Evolutionary conservation across 2,329 filamentous ascomycete species (phyloP), one percentile per base, ranked within the genome.

Genomic region (Fusarium scirpi): DNA sequence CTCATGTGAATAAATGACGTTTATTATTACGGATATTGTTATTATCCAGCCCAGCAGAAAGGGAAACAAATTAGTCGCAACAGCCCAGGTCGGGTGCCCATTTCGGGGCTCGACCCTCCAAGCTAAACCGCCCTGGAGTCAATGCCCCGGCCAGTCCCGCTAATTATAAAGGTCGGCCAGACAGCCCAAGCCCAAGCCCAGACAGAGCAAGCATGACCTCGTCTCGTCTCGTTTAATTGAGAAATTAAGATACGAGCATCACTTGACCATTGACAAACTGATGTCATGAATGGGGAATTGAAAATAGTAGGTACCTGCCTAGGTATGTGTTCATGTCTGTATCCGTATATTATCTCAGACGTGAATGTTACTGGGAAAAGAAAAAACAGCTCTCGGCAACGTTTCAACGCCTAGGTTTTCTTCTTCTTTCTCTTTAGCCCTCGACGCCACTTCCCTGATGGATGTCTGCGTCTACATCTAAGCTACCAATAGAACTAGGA

Each of bases 211-310:
- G 48, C 68, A 24, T 55, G 59, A 64, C 67, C 67, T 46, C 51
- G 25, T 27, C 54, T 58, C 63, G 27, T 32, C 38, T 58, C 58
- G 22, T 34, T 30, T 52, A 40, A 8, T 45, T 38, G 18, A 58
- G 67, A 70, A 40, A 8, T 45, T 38, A 10, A 58, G 67, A 70
- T 70, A 71, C 67, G 58, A 68, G 43, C 32, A 29, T 34, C 25
- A 38, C 44, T 58, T 65, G 61, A 65, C 32, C 45, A 52, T 30
- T 13, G 46, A 27, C 51, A 69, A 27, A 69, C 69, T 70, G 68
- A 71, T 69, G 68, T 71, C 68, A 71, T 71, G 62, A 48, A 65
- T 43, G 13, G 34, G 12, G 18, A 53, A 43, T 53, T 53, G 20
- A 27, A 43, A 38, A 38, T n/a, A 38, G 32, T 29, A 12, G 10